Conservation (phyloP, 371 early-diverging fungal genomes). For the Smittium culicis region DNA sequence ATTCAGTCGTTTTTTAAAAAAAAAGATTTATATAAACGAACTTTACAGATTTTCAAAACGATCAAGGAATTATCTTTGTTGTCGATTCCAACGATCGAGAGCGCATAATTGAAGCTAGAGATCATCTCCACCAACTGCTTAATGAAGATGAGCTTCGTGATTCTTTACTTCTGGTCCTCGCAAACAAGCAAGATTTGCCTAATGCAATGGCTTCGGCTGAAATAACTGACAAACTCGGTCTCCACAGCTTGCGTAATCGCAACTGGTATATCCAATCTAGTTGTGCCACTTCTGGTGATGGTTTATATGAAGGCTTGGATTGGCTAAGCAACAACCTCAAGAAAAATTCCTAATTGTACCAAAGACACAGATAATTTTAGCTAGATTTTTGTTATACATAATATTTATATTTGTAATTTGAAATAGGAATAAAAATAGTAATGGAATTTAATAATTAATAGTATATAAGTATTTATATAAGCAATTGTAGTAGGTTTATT, state of each 20-base stretch:
- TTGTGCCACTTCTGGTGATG: conserved; percentile 87
- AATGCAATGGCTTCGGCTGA: conserved; percentile 72
- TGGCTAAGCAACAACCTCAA: conserved; percentile 53
- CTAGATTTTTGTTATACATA: too few relatives aligned
- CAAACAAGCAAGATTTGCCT: conserved; percentile 86
- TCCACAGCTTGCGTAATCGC: conserved; percentile 66
- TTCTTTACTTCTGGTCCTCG: conserved; percentile 67
- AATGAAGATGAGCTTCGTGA: conserved; percentile 78
- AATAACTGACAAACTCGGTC: conserved; percentile 71
- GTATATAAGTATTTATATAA: too few relatives aligned
- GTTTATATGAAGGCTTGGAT: conserved; percentile 84
- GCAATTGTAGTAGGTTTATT: background rate
- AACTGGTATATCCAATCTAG: conserved; percentile 88
- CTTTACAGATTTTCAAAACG: conserved; percentile 55
- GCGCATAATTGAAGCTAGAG: conserved; percentile 75
- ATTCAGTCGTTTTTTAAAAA: background rate
- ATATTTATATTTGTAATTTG: background rate
- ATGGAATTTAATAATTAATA: too few relatives aligned
- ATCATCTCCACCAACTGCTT: conserved; percentile 74
- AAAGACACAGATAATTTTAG: too few relatives aligned
- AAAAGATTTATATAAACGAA: too few relatives aligned
- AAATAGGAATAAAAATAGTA: background rate
- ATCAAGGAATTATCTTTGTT: conserved; percentile 87
- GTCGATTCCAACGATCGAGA: conserved; percentile 89
- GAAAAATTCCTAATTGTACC: too few relatives aligned